Percentiles rank a stretch among this genome's conserved stretches.
Evolutionary conservation across 805 yeast species (phyloP).

Genomic region (Hanseniaspora occidentalis): DNA sequence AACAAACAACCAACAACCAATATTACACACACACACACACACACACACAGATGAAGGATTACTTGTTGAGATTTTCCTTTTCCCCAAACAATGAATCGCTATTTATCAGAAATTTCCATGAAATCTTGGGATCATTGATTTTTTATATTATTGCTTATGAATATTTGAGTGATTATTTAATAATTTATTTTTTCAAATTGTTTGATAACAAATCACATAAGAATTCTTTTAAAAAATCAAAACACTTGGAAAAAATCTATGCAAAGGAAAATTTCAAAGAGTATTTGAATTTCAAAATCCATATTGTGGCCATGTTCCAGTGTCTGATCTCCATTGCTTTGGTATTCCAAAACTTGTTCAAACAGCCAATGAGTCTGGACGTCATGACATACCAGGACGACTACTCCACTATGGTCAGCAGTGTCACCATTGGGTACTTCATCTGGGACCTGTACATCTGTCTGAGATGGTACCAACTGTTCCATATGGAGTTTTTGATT

Average conservation of each 20-base stretch:
- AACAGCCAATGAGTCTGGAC: constrained; percentile 34
- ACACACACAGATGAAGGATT: constrained; percentile 14
- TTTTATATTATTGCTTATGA: constrained; percentile 43
- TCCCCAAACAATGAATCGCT: constrained; percentile 28
- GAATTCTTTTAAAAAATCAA: constrained; percentile 44
- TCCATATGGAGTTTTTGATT: constrained; percentile 69
- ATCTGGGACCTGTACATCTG: constrained; percentile 82
- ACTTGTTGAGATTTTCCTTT: constrained; percentile 18
- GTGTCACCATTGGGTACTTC: constrained; percentile 76
- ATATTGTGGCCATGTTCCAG: constrained; percentile 80
- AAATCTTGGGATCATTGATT: constrained; percentile 44
- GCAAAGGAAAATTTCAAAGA: constrained; percentile 25
- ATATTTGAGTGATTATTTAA: constrained; percentile 36
- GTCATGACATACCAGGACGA: constrained; percentile 60
- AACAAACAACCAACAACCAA: neutral
- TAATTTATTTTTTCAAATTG: constrained; percentile 28
- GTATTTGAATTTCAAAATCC: constrained; percentile 75
- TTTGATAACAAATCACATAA: no score
- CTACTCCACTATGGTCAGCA: constrained; percentile 60
- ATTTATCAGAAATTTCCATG: constrained; percentile 59
- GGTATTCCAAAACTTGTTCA: constrained; percentile 54
- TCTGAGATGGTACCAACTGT: constrained; percentile 43
- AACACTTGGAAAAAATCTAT: constrained; percentile 29
- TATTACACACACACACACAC: no score
- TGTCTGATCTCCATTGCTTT: constrained; percentile 49